Percentiles rank a stretch among this genome's conserved stretches.
Conservation (phyloP, 2,329 filamentous ascomycete genomes). For the Penicillium sclerotigenum region DNA sequence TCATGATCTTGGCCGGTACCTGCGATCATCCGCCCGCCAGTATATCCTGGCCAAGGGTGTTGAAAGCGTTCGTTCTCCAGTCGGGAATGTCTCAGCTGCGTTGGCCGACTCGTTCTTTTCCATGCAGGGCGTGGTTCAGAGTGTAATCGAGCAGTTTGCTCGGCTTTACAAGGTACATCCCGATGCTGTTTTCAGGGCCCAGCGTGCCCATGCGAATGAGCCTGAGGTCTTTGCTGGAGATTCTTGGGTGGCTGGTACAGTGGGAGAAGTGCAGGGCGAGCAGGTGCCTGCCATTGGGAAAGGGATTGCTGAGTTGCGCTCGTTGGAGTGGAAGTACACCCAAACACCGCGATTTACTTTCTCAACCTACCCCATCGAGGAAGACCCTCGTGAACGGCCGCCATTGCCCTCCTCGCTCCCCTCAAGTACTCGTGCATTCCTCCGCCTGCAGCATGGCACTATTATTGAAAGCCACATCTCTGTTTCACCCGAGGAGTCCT, state of each 20-base stretch:
- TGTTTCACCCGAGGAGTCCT: constrained; percentile 31
- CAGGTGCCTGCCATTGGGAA: constrained; percentile 54
- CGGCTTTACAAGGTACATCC: constrained; percentile 57
- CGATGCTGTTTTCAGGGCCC: constrained; percentile 34
- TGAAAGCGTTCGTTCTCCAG: constrained; percentile 81
- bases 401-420: constrained; percentile 50
- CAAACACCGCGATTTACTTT: constrained; percentile 84
- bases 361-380: constrained; percentile 57
- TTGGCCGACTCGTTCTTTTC: constrained; percentile 50
- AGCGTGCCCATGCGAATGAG: constrained; percentile 33
- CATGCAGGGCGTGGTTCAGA: constrained; percentile 47
- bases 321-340: constrained; percentile 67
- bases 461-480: constrained; percentile 43
- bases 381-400: constrained; percentile 58
- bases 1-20: constrained; percentile 61
- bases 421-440: constrained; percentile 41
- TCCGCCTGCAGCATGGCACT: constrained; percentile 41
- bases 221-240: constrained; percentile 35
- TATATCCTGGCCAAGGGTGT: constrained; percentile 81
- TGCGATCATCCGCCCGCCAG: constrained; percentile 73
- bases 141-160: constrained; percentile 64
- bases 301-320: constrained; percentile 56
- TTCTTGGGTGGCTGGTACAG: constrained; percentile 40
- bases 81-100: constrained; percentile 70
- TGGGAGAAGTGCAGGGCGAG: constrained; percentile 52